phyloP scores from a whole-genome alignment of 768 basidiomycete genomes.

The Auricularia auricula-judae region DNA sequence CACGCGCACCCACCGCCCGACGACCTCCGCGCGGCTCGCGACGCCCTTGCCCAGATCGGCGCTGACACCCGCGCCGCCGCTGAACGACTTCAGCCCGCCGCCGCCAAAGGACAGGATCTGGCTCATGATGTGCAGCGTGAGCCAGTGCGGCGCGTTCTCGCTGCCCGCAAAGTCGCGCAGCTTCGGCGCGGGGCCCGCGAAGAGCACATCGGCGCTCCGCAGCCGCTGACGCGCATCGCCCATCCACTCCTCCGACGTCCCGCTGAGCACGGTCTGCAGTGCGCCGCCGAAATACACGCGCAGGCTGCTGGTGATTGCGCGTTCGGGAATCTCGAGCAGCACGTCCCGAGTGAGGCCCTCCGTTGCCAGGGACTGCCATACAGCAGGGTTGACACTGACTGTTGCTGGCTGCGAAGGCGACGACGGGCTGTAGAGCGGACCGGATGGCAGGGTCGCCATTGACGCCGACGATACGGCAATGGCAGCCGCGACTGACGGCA shows the following conservation, averaged over 20 bases:
- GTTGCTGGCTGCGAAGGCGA: background rate
- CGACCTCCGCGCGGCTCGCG: conserved; percentile 49
- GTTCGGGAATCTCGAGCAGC: conserved; percentile 50
- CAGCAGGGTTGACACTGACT: conserved; percentile 4
- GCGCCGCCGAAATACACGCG: conserved; percentile 45
- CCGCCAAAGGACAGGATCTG: conserved; percentile 47
- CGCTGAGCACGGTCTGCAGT: conserved; percentile 33
- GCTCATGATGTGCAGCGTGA: conserved; percentile 59
- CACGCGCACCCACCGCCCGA: conserved; percentile 60
- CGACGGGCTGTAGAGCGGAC: background rate
- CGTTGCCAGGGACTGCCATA: conserved; percentile 44
- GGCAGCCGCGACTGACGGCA: conserved; percentile 36
- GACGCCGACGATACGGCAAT: conserved; percentile 17
- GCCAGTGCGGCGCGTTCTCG: conserved; percentile 68
- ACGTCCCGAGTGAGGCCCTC: conserved; percentile 62
- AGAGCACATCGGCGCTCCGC: background rate
- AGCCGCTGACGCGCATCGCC: background rate
- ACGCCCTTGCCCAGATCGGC: conserved; percentile 36
- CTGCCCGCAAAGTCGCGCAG: conserved; percentile 45
- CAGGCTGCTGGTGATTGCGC: conserved; percentile 52
- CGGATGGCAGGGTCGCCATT: background rate
- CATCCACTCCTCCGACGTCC: conserved; percentile 30
- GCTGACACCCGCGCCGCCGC: conserved; percentile 27
- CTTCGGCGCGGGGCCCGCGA: background rate
- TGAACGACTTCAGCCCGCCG: conserved; percentile 9